Base-by-base conservation (phyloP, 345 rosid species). In the Clausena lansium region DNA sequence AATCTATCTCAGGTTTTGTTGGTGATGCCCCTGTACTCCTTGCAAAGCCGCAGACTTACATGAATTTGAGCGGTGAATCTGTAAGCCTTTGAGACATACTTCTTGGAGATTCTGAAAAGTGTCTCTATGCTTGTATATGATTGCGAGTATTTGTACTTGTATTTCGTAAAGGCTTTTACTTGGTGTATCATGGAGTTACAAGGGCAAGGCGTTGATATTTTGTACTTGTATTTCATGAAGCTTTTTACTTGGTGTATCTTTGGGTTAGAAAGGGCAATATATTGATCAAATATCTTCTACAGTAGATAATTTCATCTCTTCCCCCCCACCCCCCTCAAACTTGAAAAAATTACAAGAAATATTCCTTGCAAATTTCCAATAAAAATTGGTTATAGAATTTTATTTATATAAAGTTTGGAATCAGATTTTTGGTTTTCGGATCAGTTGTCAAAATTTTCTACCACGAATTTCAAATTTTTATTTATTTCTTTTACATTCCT, bases 1-100 rank as follows among this genome's bases (percentile, higher is more conserved):
- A 35, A 63, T 54, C 10, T 61, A 58, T 62, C 45, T n/a, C 76
- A 91, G 97, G 92, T 81, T 88, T 76, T 79, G 89, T 92, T 28
- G 89, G 76, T 4, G 90, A 87, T 79, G 65, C 83, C 25, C 90
- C 92, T 60, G 84, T 92, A 74, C 82, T 92, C 14, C 84, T 91
- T 20, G 91, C 93, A 28, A 92, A 91, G 87, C 97, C 97, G 7
- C 95, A 91, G 81, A 95, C 98, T 17, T 93, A 90, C 83, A 95
- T 95, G 98, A 95, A 95, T 83, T 82, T 95, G 92, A 95, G 95
- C 52, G 98, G 98, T 66, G 98, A 93, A 89, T 95, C 98, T 4
- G 95, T 93, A 77, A 85, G 90, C 80, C n/a, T 2, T 61, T 28
- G 7, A 24, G 20, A 59, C 24, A 39, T 63, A 32, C 39, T 38